Evolutionary conservation across 2,329 filamentous ascomycete species (phyloP).

Genomic region (Cladosporium phlei): DNA sequence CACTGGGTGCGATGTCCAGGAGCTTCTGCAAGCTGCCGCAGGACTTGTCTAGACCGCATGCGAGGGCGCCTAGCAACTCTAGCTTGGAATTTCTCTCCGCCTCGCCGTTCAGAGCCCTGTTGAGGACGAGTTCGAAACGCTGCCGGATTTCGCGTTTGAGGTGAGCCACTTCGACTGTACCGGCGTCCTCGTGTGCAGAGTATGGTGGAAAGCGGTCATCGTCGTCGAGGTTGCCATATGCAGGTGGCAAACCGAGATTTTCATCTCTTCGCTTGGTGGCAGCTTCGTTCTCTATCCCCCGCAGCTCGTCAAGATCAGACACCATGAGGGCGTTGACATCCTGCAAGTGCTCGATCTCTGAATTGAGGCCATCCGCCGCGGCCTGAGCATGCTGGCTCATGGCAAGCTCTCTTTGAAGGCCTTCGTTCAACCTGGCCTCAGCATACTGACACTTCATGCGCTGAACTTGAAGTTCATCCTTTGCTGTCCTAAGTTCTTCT

Average conservation of each 20-base stretch:
- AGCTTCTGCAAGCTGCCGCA: too few species aligned
- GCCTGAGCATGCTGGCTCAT: background rate
- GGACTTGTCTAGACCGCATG: too few species aligned
- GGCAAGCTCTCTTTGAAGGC: too few species aligned
- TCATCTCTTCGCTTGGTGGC: background rate
- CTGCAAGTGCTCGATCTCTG: slow-evolving; percentile 12
- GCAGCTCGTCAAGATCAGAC: slow-evolving; percentile 22
- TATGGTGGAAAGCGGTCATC: slow-evolving; percentile 19
- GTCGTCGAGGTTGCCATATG: slow-evolving; percentile 24
- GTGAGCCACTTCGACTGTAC: slow-evolving; percentile 16
- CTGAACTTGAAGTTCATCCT: too few species aligned
- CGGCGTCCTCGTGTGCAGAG: slow-evolving; percentile 14
- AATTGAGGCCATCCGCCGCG: background rate
- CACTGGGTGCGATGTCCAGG: background rate
- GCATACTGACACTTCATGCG: too few species aligned
- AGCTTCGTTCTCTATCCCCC: background rate
- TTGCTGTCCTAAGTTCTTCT: too few species aligned
- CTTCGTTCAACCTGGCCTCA: too few species aligned
- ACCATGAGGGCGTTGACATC: slow-evolving; percentile 12
- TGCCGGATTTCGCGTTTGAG: slow-evolving; percentile 17
- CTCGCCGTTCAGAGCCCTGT: background rate
- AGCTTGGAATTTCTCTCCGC: too few species aligned
- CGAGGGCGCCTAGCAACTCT: too few species aligned
- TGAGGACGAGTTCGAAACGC: slow-evolving; percentile 10
- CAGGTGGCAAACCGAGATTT: slow-evolving; percentile 21